Evolutionary conservation across 208 protist species (phyloP).

Genomic region (Crithidia sp.): DNA sequence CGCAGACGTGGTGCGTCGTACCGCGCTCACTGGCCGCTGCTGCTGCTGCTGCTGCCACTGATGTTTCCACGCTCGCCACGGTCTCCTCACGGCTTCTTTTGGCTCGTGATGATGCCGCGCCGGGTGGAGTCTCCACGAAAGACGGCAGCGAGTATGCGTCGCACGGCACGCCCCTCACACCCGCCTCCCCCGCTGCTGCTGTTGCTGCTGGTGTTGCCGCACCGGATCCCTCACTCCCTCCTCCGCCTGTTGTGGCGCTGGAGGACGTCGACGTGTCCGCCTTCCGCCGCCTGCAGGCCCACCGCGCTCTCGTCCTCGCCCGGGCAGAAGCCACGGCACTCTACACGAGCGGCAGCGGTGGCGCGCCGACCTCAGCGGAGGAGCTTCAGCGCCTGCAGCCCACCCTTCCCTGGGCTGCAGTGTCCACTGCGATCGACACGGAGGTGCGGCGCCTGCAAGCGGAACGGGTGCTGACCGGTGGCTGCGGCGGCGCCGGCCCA

Average conservation of each 20-base stretch:
- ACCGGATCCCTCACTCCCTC: neutral
- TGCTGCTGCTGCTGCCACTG: too few relatives aligned
- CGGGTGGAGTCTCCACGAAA: too few relatives aligned
- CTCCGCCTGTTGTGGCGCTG: slow-evolving; percentile 14
- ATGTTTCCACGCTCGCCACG: too few relatives aligned
- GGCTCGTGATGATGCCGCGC: too few relatives aligned
- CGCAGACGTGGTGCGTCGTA: slow-evolving; percentile 11
- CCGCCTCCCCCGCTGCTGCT: neutral
- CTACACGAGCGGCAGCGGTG: too few relatives aligned
- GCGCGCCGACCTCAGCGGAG: neutral
- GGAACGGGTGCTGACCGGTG: slow-evolving; percentile 5
- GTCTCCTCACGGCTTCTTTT: too few relatives aligned
- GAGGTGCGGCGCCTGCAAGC: slow-evolving; percentile 24
- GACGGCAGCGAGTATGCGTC: too few relatives aligned
- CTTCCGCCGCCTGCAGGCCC: slow-evolving; percentile 25
- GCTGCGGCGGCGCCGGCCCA: neutral
- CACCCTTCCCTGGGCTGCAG: slow-evolving; percentile 3
- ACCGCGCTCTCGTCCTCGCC: slow-evolving; percentile 2
- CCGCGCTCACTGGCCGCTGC: neutral
- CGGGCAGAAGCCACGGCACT: neutral
- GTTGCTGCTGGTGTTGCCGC: too few relatives aligned
- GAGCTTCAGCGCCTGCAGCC: slow-evolving; percentile 21
- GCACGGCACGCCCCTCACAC: neutral
- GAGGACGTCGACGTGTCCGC: slow-evolving; percentile 23
- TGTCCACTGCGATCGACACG: slow-evolving; percentile 10